Percentiles rank a stretch among this genome's conserved stretches.
Evolutionary conservation across 257 asterid genomes (phyloP).

Genomic region (Orobanche coerulescens): DNA sequence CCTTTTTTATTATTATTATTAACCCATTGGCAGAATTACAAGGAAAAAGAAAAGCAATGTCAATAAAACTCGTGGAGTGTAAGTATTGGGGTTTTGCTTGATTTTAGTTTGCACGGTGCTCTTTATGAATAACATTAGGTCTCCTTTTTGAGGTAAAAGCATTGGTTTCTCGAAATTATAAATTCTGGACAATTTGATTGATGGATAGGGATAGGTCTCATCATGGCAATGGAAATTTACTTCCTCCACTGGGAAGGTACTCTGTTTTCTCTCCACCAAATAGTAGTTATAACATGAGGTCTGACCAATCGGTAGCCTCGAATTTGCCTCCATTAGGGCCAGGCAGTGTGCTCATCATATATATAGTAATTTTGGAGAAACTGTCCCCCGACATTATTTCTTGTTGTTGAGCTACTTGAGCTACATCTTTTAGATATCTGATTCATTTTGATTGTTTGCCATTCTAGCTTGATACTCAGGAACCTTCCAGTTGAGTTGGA

Average conservation of each 20-base stretch:
- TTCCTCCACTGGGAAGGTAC: slow-evolving; percentile 78
- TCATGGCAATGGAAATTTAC: slow-evolving; percentile 39
- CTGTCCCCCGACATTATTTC: no score
- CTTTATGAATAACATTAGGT: slow-evolving; percentile 16
- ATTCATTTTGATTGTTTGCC: no score
- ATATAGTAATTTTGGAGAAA: no score
- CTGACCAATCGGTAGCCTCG: slow-evolving; percentile 46
- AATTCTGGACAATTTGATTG: slow-evolving; percentile 19
- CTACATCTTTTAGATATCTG: no score
- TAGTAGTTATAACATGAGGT: slow-evolving; percentile 34
- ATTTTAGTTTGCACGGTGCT: slow-evolving; percentile 13
- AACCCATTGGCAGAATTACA: slow-evolving; percentile 11
- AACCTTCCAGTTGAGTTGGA: neutral
- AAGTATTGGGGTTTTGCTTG: slow-evolving; percentile 16
- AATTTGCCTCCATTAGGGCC: slow-evolving; percentile 61
- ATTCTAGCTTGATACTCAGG: no score
- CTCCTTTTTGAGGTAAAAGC: slow-evolving; percentile 12
- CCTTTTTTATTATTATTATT: slow-evolving; percentile 22
- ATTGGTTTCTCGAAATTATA: slow-evolving; percentile 1
- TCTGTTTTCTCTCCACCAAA: slow-evolving; percentile 52
- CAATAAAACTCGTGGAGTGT: slow-evolving; percentile 2
- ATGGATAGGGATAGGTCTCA: slow-evolving; percentile 95
- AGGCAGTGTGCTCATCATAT: slow-evolving; percentile 70
- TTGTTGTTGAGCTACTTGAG: no score
- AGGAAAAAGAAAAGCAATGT: neutral